Evolutionary conservation across 2,329 filamentous ascomycete genomes (phyloP).

Genomic region (Metarhizium brunneum): DNA sequence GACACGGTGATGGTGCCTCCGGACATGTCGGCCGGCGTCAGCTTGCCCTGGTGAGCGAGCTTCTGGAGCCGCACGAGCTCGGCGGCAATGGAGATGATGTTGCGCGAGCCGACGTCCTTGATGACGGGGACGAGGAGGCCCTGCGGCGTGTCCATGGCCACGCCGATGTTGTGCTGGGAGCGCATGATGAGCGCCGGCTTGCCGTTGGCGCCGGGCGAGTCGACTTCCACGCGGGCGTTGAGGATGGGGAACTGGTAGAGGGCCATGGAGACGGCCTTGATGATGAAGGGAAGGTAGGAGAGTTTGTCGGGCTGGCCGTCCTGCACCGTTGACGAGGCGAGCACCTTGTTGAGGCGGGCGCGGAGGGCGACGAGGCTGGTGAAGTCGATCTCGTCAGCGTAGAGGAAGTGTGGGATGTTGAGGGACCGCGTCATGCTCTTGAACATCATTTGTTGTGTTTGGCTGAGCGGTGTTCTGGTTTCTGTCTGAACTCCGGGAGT

Average conservation of each 20-base stretch:
- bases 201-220: conserved; percentile 41
- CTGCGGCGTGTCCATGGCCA: conserved; percentile 87
- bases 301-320: conserved; percentile 50
- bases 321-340: conserved; percentile 36
- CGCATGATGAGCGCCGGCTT: conserved; percentile 74
- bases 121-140: conserved; percentile 90
- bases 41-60: conserved; percentile 64
- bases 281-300: conserved; percentile 86
- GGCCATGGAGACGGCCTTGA: conserved; percentile 88
- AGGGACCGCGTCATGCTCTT: conserved; percentile 92
- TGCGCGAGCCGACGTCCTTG: conserved; percentile 69
- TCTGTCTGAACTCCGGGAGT: conserved; percentile 49
- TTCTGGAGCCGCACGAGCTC: conserved; percentile 67
- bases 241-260: conserved; percentile 75
- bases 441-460: conserved; percentile 89
- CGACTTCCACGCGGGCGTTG: conserved; percentile 81
- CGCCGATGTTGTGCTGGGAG: conserved; percentile 83
- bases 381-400: conserved; percentile 83
- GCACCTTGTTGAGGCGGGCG: conserved; percentile 60
- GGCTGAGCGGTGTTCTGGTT: conserved; percentile 59
- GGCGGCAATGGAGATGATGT: conserved; percentile 66
- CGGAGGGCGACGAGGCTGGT: conserved; percentile 65
- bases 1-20: conserved; percentile 92
- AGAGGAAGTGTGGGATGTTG: conserved; percentile 89
- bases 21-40: conserved; percentile 64